A percentile compares a stretch with the other conserved stretches of the same genome.
Conservation (phyloP, 2,329 filamentous ascomycete genomes). For the Sporothrix brasiliensis region DNA sequence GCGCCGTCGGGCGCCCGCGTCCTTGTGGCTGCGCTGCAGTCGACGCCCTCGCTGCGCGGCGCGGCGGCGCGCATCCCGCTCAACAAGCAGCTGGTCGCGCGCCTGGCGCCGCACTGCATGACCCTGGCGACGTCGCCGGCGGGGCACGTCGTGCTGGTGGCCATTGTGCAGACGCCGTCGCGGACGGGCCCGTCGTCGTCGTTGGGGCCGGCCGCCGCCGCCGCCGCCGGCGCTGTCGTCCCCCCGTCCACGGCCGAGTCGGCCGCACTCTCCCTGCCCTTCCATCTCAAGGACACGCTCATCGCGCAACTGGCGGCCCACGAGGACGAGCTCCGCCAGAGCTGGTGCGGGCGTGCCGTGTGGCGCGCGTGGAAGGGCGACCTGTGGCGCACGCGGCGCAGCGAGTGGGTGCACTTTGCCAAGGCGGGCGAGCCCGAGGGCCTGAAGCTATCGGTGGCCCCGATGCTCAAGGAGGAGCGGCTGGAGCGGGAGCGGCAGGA, state of each 20-base stretch:
- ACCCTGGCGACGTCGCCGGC: conserved; percentile 54
- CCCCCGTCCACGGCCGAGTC: no score
- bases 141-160: conserved; percentile 56
- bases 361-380: conserved; percentile 64
- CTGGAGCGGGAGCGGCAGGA: conserved; percentile 18
- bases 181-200: conserved; percentile 37
- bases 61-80: conserved; percentile 42
- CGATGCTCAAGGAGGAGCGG: conserved; percentile 35
- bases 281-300: conserved; percentile 61
- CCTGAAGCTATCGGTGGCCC: conserved; percentile 44
- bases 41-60: conserved; percentile 47
- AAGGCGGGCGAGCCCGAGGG: conserved; percentile 53
- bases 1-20: conserved; percentile 55
- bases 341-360: conserved; percentile 58
- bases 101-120: conserved; percentile 50
- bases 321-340: conserved; percentile 55
- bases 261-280: conserved; percentile 47
- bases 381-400: conserved; percentile 56
- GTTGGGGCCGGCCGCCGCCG: background rate
- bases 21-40: conserved; percentile 54
- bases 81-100: conserved; percentile 58
- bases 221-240: conserved; percentile 45
- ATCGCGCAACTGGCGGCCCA: conserved; percentile 53
- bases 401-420: conserved; percentile 61
- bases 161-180: conserved; percentile 55